These are phyloP conservation scores for Gamarada debralockiae DNA, from an alignment of 495 filamentous ascomycete genomes.

Conservation along the genomic window DNA sequence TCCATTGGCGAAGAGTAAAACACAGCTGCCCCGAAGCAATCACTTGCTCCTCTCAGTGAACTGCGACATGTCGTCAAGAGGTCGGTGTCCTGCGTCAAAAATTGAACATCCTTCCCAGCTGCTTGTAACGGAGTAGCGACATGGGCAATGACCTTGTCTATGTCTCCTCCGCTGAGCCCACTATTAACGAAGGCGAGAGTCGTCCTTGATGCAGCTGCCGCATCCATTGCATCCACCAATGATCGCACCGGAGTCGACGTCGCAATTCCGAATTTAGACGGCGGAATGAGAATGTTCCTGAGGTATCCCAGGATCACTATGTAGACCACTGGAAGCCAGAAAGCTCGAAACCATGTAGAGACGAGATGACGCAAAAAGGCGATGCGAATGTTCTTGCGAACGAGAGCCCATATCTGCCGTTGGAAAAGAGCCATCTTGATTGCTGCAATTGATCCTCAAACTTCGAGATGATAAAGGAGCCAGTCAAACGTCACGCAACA, in stretches of 20 bases:
- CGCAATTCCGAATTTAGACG: constrained; percentile 65
- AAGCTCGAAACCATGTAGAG: constrained; percentile 62
- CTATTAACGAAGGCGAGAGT: constrained; percentile 77
- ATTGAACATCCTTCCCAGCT: constrained; percentile 51
- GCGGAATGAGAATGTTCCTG: constrained; percentile 62
- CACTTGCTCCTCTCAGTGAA: constrained; percentile 63
- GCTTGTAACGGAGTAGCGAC: constrained; percentile 39
- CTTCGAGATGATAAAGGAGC: no score
- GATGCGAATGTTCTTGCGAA: constrained; percentile 70
- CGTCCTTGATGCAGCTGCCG: constrained; percentile 45
- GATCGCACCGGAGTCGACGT: constrained; percentile 50
- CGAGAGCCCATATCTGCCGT: constrained; percentile 69
- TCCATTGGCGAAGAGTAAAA: constrained; percentile 70
- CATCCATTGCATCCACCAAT: constrained; percentile 51
- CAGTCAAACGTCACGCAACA: no score
- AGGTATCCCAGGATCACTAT: constrained; percentile 64
- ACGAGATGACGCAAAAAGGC: constrained; percentile 58
- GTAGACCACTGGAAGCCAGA: constrained; percentile 68
- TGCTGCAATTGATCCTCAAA: no score
- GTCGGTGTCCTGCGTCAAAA: constrained; percentile 49
- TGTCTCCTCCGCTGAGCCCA: constrained; percentile 64
- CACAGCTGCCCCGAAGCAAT: constrained; percentile 70
- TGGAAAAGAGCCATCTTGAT: no score
- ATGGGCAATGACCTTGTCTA: constrained; percentile 63
- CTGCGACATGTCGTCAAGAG: constrained; percentile 60